Evolutionary conservation across 1,139 yeast species (phyloP).

Genomic region (Debaryomyces nepalensis): DNA sequence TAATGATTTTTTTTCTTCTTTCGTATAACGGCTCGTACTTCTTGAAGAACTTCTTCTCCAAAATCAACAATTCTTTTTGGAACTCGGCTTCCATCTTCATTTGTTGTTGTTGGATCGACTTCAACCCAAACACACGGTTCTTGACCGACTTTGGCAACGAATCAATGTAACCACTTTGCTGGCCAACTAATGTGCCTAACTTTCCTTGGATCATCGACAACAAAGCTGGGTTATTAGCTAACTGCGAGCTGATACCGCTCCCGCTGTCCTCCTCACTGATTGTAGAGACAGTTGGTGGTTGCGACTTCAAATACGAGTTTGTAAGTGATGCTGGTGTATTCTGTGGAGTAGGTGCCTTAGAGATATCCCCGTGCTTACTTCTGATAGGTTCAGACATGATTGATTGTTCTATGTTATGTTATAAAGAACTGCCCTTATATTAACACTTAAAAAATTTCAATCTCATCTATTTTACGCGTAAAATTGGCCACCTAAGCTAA

Average conservation of each 20-base stretch:
- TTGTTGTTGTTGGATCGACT: slow-evolving; percentile 82
- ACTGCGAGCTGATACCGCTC: slow-evolving; percentile 44
- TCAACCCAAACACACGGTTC: slow-evolving; percentile 79
- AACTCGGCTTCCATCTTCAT: slow-evolving; percentile 87
- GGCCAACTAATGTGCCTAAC: slow-evolving; percentile 82
- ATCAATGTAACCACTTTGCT: slow-evolving; percentile 84
- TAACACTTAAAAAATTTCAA: slow-evolving; percentile 5
- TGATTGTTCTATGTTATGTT: slow-evolving; percentile 6
- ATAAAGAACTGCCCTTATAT: background rate
- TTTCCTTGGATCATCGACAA: slow-evolving; percentile 90
- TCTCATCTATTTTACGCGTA: slow-evolving; percentile 14
- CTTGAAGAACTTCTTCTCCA: slow-evolving; percentile 79
- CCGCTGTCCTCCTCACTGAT: slow-evolving; percentile 68
- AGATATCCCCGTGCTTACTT: slow-evolving; percentile 72
- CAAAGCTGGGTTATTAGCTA: slow-evolving; percentile 76
- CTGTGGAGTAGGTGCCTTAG: slow-evolving; percentile 98
- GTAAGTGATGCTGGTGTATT: slow-evolving; percentile 94
- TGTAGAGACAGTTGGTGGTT: slow-evolving; percentile 77
- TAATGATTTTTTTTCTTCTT: slow-evolving; percentile 72
- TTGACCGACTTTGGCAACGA: slow-evolving; percentile 75
- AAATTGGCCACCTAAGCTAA: slow-evolving; percentile 11
- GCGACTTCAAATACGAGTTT: slow-evolving; percentile 71
- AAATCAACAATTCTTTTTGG: slow-evolving; percentile 83
- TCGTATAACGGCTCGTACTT: slow-evolving; percentile 79
- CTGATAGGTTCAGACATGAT: slow-evolving; percentile 72